A percentile compares a stretch with the other conserved stretches of the same genome.
Evolutionary conservation across 306 rosid species (phyloP).

Genomic region (Medicago lupulina): DNA sequence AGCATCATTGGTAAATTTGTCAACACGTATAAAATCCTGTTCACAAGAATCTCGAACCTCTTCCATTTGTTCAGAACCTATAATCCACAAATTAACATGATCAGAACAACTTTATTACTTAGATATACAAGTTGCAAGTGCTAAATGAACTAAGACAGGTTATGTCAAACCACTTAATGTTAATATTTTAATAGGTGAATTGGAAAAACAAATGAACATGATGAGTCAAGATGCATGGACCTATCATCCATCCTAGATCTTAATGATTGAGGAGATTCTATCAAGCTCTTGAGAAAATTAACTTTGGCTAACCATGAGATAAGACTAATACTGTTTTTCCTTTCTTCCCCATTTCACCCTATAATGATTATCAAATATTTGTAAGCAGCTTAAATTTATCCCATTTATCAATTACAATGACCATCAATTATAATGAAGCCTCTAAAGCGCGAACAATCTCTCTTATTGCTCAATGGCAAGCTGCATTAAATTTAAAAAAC

Average conservation of each 20-base stretch:
- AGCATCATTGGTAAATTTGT: constrained; percentile 53
- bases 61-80: constrained; percentile 53
- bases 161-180: neutral
- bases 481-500: constrained; percentile 8
- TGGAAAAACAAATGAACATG: constrained; percentile 14
- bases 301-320: neutral
- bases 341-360: neutral
- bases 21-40: constrained; percentile 43
- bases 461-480: neutral
- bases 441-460: neutral
- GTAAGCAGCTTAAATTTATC: constrained; percentile 8
- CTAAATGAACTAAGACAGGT: constrained; percentile 22
- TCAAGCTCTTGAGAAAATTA: neutral
- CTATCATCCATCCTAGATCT: neutral
- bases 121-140: constrained; percentile 6
- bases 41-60: constrained; percentile 53
- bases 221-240: constrained; percentile 24
- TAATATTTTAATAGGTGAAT: neutral
- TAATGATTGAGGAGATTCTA: no score
- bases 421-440: neutral
- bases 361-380: neutral
- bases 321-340: neutral
- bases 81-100: constrained; percentile 34
- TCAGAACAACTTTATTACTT: constrained; percentile 34
- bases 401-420: neutral